Evolutionary conservation across 2,329 filamentous ascomycete species (phyloP), one percentile per base, ranked within the genome.

Genomic region (Seiridium cupressi): DNA sequence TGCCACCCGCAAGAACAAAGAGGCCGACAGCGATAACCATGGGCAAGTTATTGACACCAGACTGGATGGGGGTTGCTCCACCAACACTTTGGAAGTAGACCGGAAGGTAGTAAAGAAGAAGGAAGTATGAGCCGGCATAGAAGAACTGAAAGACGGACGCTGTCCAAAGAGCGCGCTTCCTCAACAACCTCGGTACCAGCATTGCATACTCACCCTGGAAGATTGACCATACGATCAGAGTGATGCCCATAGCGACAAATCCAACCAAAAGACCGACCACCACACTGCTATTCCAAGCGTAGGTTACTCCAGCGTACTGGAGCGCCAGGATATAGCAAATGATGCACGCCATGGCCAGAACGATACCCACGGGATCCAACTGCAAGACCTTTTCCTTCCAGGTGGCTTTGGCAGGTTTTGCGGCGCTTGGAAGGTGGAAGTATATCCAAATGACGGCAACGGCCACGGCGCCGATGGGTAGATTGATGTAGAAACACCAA

Each of bases 261-360:
- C 80, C 65, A 40, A 74, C 69, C 46, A 80, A 64, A 57, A 83
- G 72, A 1, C 73, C 75, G 38, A 84, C 76, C 47, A 84, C 74
- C 5, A 72, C 73, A 0, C 72, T 71, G 53, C 72, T 71, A 31
- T 69, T 73, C 81, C 80, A 83, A 31, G 66, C 31, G 55, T 77
- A 76, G 8, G 65, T 72, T 26, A 68, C 65, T 11, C 73, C 73
- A 47, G 73, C 73, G 69, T 69, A 75, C 58, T 73, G 64, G 10
- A 74, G 62, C 18, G 72, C 73, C 11, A 75, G 65, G 44, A 74
- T 60, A 57, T 74, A 62, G 36, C 69, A 73, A 3, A 74, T 64
- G 3, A 71, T 60, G n/a, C 65, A 67, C 2, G 72, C 71, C n/a
- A 74, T 59, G 31, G 74, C 60, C 38, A 67, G 61, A 13, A 60